Conservation (phyloP, 495 filamentous ascomycete genomes). For the Pyrenula massariospora region DNA sequence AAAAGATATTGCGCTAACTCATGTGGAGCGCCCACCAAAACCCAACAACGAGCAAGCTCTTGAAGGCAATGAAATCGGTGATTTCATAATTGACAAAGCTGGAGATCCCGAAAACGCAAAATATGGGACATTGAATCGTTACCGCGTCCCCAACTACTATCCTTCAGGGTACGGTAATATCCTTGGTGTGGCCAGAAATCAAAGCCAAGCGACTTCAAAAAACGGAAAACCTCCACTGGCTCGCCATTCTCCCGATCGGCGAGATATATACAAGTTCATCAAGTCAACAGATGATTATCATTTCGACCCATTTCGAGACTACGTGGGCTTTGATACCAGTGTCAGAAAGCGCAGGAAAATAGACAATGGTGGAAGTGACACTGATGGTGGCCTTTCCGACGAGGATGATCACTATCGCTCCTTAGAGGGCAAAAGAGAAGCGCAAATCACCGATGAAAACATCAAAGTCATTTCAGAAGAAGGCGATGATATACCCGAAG, state of each 20-base stretch:
- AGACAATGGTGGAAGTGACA: background rate
- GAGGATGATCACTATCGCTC: background rate
- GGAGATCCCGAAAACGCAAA: constrained; percentile 50
- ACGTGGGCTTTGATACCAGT: background rate
- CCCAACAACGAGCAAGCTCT: background rate
- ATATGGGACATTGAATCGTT: constrained; percentile 51
- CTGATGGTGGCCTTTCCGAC: background rate
- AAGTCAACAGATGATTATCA: background rate
- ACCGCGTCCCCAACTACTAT: constrained; percentile 46
- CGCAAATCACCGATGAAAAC: background rate
- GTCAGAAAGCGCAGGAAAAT: constrained; percentile 3
- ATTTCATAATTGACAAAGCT: constrained; percentile 39
- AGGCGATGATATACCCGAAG: background rate
- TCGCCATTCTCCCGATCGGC: background rate
- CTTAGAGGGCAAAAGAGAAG: constrained; percentile 2
- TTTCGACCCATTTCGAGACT: background rate
- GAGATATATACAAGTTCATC: background rate
- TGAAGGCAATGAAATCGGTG: background rate
- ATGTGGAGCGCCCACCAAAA: background rate
- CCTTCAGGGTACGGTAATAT: constrained; percentile 48
- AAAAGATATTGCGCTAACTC: background rate
- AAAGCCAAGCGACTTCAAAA: background rate
- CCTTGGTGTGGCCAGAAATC: constrained; percentile 30
- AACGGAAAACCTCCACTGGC: background rate
- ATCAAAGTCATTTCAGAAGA: background rate